A percentile compares a stretch with the other conserved stretches of the same genome.
Conservation (phyloP, 768 basidiomycete genomes). For the Filobasidium wieringae region DNA sequence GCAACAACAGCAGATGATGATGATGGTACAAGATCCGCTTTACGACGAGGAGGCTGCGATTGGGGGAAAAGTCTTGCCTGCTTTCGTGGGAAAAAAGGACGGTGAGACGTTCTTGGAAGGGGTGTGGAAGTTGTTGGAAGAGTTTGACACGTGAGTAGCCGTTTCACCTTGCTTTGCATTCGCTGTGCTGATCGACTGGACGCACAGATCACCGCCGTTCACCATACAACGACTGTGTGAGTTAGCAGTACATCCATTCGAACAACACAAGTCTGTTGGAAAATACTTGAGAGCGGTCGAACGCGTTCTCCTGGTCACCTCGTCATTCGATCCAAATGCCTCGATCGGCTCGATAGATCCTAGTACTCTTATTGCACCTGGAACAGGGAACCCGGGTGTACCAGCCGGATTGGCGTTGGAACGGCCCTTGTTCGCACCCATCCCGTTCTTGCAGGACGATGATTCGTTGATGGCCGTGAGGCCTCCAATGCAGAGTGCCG, state of each 20-base stretch:
- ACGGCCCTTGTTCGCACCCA: conserved; percentile 38
- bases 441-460: conserved; percentile 30
- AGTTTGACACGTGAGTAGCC: conserved; percentile 26
- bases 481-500: no score
- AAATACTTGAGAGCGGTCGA: conserved; percentile 39
- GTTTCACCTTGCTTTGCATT: not conserved
- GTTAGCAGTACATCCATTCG: conserved; percentile 24
- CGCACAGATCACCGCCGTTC: conserved; percentile 32
- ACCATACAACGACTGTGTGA: conserved; percentile 39
- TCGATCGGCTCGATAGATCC: not conserved
- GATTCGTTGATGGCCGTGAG: not conserved
- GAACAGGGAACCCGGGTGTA: not conserved
- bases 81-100: conserved; percentile 27
- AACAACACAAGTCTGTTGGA: conserved; percentile 27
- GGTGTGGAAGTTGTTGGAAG: conserved; percentile 27
- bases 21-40: conserved; percentile 2
- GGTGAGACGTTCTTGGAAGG: conserved; percentile 26
- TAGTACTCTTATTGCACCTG: not conserved
- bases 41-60: conserved; percentile 34
- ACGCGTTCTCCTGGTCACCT: conserved; percentile 35
- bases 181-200: not conserved
- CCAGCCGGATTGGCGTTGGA: not conserved
- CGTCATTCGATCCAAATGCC: conserved; percentile 20
- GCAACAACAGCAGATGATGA: no score
- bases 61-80: conserved; percentile 33